Percentiles rank a stretch among this genome's conserved stretches.
Conservation (phyloP, 768 basidiomycete genomes). For the Phlegmacium glaucopus region DNA sequence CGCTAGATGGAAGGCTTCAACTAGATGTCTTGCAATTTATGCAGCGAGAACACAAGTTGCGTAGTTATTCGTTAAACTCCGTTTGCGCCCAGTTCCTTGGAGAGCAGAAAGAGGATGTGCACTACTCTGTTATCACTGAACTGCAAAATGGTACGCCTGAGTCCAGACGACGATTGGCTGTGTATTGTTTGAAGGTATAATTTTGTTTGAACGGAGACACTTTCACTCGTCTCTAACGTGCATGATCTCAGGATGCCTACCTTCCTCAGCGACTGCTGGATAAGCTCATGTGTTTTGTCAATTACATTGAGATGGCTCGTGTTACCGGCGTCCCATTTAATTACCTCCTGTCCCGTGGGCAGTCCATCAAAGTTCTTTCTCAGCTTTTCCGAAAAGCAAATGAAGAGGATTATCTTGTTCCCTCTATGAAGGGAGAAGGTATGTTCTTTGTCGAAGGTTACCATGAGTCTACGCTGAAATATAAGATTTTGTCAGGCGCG, state of each 20-base stretch:
- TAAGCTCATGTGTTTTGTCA: conserved; percentile 99
- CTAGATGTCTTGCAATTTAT: conserved; percentile 96
- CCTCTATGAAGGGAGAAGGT: conserved; percentile 85
- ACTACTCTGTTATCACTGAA: conserved; percentile 97
- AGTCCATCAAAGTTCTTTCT: conserved; percentile 98
- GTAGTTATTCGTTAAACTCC: conserved; percentile 96
- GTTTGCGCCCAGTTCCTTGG: conserved; percentile 97
- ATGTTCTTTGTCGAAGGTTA: conserved; percentile 5
- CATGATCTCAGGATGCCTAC: conserved; percentile 81
- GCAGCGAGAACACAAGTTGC: conserved; percentile 97
- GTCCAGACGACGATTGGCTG: conserved; percentile 86
- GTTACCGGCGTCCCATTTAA: conserved; percentile 99
- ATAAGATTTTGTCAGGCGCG: conserved; percentile 43
- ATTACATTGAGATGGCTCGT: conserved; percentile 98
- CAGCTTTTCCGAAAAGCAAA: conserved; percentile 94
- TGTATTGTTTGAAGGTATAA: conserved; percentile 93
- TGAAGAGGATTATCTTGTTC: conserved; percentile 87
- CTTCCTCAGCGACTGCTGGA: conserved; percentile 94
- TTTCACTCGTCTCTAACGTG: background rate
- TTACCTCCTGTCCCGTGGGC: conserved; percentile 87
- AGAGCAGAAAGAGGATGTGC: conserved; percentile 99
- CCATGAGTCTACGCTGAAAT: conserved; percentile 3
- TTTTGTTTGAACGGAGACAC: background rate
- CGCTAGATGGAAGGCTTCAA: conserved; percentile 88
- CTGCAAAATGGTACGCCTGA: conserved; percentile 96